Evolutionary conservation across 2,329 filamentous ascomycete genomes (phyloP), one percentile per base, ranked within the genome.

Genomic region (Aureobasidium uvarum): DNA sequence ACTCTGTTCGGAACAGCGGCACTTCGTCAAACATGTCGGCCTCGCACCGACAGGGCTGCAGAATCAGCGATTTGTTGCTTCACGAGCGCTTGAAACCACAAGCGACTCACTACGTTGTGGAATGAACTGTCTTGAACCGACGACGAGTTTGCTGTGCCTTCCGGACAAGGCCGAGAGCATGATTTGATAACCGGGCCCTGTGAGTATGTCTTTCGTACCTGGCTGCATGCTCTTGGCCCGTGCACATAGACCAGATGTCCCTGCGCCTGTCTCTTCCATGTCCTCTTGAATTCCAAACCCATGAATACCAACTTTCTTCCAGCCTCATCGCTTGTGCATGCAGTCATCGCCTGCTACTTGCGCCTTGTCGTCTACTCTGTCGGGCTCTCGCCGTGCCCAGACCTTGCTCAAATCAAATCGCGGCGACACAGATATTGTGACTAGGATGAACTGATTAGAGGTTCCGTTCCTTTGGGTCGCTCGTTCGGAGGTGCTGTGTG

Each of bases 371-470:
- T 62, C 20, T 51, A 28, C 45, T 39, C 45, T 33, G 20, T 51
- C 33, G 58, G 58, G 33, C 31, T 41, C 45, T 62, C 45, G 28
- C 45, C 20, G 45, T 39, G 58, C 58, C 58, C 58, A 62, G 58
- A 51, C 58, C 45, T 39, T 36, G 48, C 25, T 54, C 60, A 45
- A 54, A 63, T 63, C 60, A 63, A 63, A 63, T 36, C 38, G 7
- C 60, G 46, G 60, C 48, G 60, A 54, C 38, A 52, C 48, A 63
- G 36, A 52, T 54, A 63, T 54, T 63, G 48, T 63, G 46, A 52
- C 60, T 54, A 54, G 60, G 60, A 63, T 62, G 58, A 33, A 51
- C 33, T 62, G 58, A 62, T 51, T 62, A 39, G 58, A 51, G 60
- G 60, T 54, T 54, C 60, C 60, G 38, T 20, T 52, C 36, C 43